A percentile compares a stretch with the other conserved stretches of the same genome.
Evolutionary conservation across 2,329 filamentous ascomycete genomes (phyloP).

Genomic region (Trichoderma sp.): DNA sequence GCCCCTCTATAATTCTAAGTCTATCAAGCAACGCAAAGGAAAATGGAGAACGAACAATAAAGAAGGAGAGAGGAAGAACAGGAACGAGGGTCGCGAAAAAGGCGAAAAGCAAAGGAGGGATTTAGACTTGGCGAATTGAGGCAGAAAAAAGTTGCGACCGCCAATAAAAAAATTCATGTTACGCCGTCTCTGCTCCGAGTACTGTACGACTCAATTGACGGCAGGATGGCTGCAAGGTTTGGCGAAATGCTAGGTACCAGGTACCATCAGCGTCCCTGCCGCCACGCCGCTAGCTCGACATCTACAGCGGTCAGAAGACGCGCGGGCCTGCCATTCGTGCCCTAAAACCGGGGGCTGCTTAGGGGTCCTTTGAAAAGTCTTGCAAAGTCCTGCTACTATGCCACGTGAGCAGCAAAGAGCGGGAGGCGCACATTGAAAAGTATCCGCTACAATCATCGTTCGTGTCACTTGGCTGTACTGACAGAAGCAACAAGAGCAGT

Average conservation of each 20-base stretch:
- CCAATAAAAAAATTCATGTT: conserved; percentile 20
- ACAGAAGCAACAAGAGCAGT: not conserved
- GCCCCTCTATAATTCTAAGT: conserved; percentile 22
- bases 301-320: conserved; percentile 26
- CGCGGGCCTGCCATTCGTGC: not conserved
- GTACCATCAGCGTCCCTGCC: conserved; percentile 10
- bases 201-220: conserved; percentile 17
- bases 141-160: not conserved
- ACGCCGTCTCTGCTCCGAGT: not conserved
- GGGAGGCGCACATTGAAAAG: not conserved
- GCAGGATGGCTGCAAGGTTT: conserved; percentile 23
- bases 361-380: not conserved
- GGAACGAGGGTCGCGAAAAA: conserved; percentile 2
- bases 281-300: not conserved
- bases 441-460: not conserved
- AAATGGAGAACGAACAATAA: not conserved
- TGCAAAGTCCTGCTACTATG: not conserved
- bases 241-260: conserved; percentile 15
- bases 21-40: conserved; percentile 31
- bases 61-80: not conserved
- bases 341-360: not conserved
- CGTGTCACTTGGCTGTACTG: not conserved
- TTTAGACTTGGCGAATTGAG: not conserved
- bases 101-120: not conserved
- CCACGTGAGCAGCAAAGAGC: conserved; percentile 20